A percentile compares a stretch with the other conserved stretches of the same genome.
These are phyloP conservation scores for Suillus occidentalis DNA, from an alignment of 768 basidiomycete species.

Conservation along the genomic window DNA sequence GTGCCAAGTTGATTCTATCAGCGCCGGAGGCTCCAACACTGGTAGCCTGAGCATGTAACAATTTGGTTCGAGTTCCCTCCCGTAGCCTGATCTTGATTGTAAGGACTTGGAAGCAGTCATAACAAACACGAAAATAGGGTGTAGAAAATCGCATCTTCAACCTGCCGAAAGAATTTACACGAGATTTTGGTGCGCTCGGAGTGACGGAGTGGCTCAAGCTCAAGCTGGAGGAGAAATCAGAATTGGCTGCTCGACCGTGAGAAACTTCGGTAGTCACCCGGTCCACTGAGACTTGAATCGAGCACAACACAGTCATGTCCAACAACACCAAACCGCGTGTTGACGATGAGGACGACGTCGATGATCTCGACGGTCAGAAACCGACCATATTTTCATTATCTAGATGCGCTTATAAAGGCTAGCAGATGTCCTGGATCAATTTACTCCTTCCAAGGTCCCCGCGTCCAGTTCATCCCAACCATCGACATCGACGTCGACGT, in stretches of 20 bases:
- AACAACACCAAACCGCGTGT: conserved; percentile 18
- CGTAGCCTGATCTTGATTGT: no score
- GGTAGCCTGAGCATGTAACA: no score
- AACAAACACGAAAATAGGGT: no score
- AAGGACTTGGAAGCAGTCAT: no score
- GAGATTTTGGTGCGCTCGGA: no score
- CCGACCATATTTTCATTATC: background rate
- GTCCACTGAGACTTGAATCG: background rate
- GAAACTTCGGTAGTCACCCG: background rate
- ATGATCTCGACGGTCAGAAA: conserved; percentile 42
- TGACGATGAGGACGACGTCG: conserved; percentile 40
- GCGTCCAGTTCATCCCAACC: conserved; percentile 12
- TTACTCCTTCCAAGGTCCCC: conserved; percentile 26
- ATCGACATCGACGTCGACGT: conserved; percentile 2
- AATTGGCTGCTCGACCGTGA: background rate
- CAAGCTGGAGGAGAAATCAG: no score
- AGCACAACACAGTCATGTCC: conserved; percentile 13
- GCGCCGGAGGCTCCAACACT: no score
- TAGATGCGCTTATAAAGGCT: conserved; percentile 12
- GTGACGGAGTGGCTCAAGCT: no score
- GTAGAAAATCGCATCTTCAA: no score
- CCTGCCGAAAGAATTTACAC: no score
- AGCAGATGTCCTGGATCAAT: conserved; percentile 51
- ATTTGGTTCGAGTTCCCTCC: no score
- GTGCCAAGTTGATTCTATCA: no score